Evolutionary conservation across 371 early-diverging fungal genomes (phyloP), one percentile per base, ranked within the genome.

Genomic region (Umbelopsis sp.): DNA sequence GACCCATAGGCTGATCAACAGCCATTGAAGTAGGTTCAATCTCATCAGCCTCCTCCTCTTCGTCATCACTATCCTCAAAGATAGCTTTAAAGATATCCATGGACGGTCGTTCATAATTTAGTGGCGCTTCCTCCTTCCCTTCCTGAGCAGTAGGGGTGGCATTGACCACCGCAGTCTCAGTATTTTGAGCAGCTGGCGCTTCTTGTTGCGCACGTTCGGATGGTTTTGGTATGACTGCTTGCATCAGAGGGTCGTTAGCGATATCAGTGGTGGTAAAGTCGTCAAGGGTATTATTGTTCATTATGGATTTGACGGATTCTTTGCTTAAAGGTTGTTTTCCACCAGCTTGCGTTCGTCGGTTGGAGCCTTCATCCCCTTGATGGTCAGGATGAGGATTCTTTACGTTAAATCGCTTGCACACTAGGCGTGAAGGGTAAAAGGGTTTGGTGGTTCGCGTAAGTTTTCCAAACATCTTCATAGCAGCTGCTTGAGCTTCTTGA

Each of bases 21-120:
- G 48, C 48, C 16, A 20, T 20, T 1, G 48, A 6, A 48, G 48
- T 48, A 48, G 48, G 48, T 48, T 48, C 48, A 48, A 7, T 16
- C 22, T 71, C 78, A 24, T 78, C 41, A 41, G 1, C 5, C 1
- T 7, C 78, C 18, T 81, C 79, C 10, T 82, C 80, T 25, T 81
- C 83, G 20, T 86, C 74, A 38, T 89, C 89, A 24, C 88, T 86
- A 41, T 91, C 85, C 35, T 89, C 93, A 76, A 94, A 94, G 63
- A 94, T 94, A 9, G 92, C 92, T 68, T 91, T 91, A 67, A 94
- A 94, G n/a, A 94, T 87, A 73, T 94, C 94, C 91, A 94, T 92
- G 0, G 92, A 78, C 2, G 94, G 94, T 63, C 92, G 80, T 45
- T 87, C 89, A 71, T 80, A 76, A 50, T 82, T 74, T 20, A 78